phyloP scores from a whole-genome alignment of 2,329 filamentous ascomycete genomes.

The Fusarium neocosmosporiellum region DNA sequence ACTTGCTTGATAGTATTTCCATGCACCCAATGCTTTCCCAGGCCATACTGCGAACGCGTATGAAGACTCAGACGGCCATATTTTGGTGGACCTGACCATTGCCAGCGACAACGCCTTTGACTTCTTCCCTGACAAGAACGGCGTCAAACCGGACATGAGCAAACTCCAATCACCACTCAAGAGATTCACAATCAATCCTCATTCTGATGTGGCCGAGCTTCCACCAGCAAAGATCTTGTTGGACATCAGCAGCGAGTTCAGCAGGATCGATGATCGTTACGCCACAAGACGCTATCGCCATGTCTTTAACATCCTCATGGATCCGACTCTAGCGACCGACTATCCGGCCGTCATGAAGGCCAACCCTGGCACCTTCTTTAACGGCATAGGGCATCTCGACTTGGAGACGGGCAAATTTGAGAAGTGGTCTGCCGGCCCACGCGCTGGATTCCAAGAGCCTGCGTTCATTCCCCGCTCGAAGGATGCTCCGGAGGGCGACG shows the following conservation, averaged over 20 bases:
- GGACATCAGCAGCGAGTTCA: constrained; percentile 10
- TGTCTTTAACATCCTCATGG: constrained; percentile 1
- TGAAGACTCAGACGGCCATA: too few species aligned
- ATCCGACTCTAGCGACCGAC: not conserved
- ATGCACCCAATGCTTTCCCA: too few species aligned
- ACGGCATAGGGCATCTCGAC: constrained; percentile 4
- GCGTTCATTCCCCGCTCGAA: constrained; percentile 16
- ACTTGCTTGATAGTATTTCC: too few species aligned
- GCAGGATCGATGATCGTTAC: constrained; percentile 19
- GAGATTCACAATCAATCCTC: too few species aligned
- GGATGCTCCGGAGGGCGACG: constrained; percentile 15
- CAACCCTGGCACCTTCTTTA: constrained; percentile 18
- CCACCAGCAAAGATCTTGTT: constrained; percentile 4
- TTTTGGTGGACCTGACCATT: too few species aligned
- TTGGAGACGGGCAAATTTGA: constrained; percentile 1
- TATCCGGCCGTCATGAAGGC: not conserved
- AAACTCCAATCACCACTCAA: too few species aligned
- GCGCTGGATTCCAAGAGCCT: constrained; percentile 14
- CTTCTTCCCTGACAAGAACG: too few species aligned
- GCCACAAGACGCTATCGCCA: not conserved
- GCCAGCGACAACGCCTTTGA: too few species aligned
- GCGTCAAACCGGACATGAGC: too few species aligned
- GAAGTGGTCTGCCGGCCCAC: constrained; percentile 19
- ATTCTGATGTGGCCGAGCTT: too few species aligned
- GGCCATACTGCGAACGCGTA: too few species aligned